A percentile compares a stretch with the other conserved stretches of the same genome.
These are phyloP conservation scores for Alisma plantagoaquatica DNA, from an alignment of 106 monocot genomes.

Conservation along the genomic window DNA sequence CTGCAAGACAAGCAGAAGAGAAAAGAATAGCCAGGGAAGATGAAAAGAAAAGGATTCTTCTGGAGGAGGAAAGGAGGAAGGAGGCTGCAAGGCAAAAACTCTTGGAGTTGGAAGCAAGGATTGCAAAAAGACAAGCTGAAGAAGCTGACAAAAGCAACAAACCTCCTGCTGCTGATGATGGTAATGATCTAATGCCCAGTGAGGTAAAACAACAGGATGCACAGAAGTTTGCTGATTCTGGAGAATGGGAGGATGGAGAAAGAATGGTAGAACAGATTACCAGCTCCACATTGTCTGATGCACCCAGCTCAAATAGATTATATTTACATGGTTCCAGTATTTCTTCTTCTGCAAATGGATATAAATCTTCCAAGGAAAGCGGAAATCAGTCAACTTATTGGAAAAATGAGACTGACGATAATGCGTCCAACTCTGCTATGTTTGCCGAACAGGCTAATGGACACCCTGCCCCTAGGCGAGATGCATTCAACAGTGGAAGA, in stretches of 20 bases:
- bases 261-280: constrained; percentile 37
- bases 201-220: constrained; percentile 22
- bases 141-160: constrained; percentile 22
- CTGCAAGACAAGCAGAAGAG: constrained; percentile 57
- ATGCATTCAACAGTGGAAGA: constrained; percentile 35
- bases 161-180: constrained; percentile 9
- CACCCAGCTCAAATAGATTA: constrained; percentile 28
- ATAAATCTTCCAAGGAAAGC: constrained; percentile 29
- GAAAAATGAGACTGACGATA: constrained; percentile 27
- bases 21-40: constrained; percentile 68
- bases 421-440: constrained; percentile 16
- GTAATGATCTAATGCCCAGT: constrained; percentile 12
- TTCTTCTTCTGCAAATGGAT: constrained; percentile 25
- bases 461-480: constrained; percentile 24
- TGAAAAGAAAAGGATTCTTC: constrained; percentile 47
- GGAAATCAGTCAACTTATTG: constrained; percentile 32
- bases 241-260: constrained; percentile 56
- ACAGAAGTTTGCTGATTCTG: constrained; percentile 18
- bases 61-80: constrained; percentile 93
- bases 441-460: constrained; percentile 22
- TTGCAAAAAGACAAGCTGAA: constrained; percentile 61
- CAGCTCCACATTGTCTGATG: constrained; percentile 37
- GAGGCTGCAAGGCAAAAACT: constrained; percentile 76
- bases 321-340: constrained; percentile 27
- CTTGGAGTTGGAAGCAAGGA: constrained; percentile 77